phyloP scores from a whole-genome alignment of 129 eudicot genomes.

The Calendula officinalis region DNA sequence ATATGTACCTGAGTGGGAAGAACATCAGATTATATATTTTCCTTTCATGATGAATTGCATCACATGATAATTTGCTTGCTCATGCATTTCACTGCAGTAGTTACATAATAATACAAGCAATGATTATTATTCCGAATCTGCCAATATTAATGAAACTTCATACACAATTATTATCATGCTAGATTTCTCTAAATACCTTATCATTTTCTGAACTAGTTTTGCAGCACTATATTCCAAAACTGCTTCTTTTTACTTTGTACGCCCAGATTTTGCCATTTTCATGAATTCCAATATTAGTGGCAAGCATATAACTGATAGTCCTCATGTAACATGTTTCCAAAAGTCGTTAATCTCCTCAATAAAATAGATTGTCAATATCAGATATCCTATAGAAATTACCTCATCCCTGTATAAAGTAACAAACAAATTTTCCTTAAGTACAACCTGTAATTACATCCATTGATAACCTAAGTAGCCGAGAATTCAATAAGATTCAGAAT shows the following conservation, averaged over 20 bases:
- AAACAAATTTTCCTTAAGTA: conserved; percentile 89
- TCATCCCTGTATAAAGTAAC: conserved; percentile 87
- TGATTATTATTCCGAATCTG: background rate
- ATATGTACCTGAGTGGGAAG: no score
- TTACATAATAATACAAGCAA: conserved; percentile 20
- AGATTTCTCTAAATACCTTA: conserved; percentile 60
- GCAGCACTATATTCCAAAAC: conserved; percentile 98
- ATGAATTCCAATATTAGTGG: conserved; percentile 93
- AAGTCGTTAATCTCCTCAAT: conserved; percentile 13
- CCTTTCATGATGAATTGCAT: conserved; percentile 89
- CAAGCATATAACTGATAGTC: conserved; percentile 88
- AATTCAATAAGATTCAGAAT: no score
- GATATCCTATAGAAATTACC: conserved; percentile 52
- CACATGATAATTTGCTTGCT: conserved; percentile 87
- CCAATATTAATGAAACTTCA: no score
- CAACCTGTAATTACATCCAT: conserved; percentile 84
- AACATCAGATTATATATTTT: no score
- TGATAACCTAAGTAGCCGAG: no score
- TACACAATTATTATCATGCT: conserved; percentile 5
- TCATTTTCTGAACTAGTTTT: conserved; percentile 98
- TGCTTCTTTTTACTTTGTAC: conserved; percentile 96
- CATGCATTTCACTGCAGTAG: conserved; percentile 85
- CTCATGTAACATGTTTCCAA: conserved; percentile 72
- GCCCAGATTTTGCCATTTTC: conserved; percentile 98
- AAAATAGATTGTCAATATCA: no score